These are phyloP conservation scores for Colletotrichum sp. DNA, from an alignment of 2,329 filamentous ascomycete species.

Conservation along the genomic window DNA sequence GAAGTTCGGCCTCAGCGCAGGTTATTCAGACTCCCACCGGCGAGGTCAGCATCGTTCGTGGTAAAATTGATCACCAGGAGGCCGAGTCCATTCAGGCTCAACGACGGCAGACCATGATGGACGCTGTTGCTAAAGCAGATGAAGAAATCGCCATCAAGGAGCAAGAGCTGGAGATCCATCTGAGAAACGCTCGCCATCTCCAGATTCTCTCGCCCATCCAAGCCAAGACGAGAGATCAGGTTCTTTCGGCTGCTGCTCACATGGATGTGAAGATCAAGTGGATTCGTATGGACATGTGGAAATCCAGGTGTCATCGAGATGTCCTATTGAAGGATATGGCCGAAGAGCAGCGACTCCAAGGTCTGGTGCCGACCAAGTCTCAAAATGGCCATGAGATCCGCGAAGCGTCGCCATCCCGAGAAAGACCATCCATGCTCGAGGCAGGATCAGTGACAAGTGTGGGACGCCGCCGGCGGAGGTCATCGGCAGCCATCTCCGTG, in stretches of 20 bases:
- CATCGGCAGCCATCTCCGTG: constrained; percentile 14
- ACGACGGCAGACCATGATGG: constrained; percentile 79
- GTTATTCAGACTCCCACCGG: constrained; percentile 74
- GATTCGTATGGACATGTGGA: constrained; percentile 94
- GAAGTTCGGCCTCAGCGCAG: constrained; percentile 64
- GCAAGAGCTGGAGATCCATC: constrained; percentile 79
- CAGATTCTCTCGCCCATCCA: constrained; percentile 89
- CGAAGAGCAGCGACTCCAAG: constrained; percentile 53
- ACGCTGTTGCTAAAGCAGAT: constrained; percentile 84
- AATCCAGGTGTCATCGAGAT: constrained; percentile 86
- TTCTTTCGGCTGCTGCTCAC: constrained; percentile 83
- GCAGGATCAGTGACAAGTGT: background rate
- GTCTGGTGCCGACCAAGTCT: background rate
- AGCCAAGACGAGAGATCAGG: constrained; percentile 84
- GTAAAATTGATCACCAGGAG: constrained; percentile 80
- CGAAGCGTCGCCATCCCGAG: constrained; percentile 10
- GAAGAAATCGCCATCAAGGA: constrained; percentile 76
- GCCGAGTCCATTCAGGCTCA: constrained; percentile 86
- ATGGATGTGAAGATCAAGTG: constrained; percentile 91
- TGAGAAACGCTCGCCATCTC: constrained; percentile 90
- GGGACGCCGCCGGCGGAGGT: constrained; percentile 7
- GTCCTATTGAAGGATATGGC: constrained; percentile 86
- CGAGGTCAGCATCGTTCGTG: constrained; percentile 74
- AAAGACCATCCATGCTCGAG: constrained; percentile 4
- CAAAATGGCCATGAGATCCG: constrained; percentile 3